phyloP scores from a whole-genome alignment of 768 basidiomycete genomes.

The Kwoniella sp. region DNA sequence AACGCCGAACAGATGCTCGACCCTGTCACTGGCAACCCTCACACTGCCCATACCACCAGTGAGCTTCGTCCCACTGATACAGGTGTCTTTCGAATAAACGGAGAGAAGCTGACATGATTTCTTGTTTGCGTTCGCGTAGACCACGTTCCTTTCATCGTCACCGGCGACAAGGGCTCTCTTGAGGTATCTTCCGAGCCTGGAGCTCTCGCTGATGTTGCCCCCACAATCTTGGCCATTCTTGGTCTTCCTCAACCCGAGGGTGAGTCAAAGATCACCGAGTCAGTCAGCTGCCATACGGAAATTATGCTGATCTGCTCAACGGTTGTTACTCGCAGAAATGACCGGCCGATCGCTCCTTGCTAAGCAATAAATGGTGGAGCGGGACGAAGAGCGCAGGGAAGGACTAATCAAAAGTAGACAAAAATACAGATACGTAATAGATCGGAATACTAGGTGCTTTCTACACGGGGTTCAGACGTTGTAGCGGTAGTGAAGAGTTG shows the following conservation, averaged over 20 bases:
- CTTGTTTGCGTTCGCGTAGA: slow-evolving; percentile 75
- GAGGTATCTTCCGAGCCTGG: slow-evolving; percentile 65
- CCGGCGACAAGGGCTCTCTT: slow-evolving; percentile 63
- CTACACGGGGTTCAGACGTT: too few species aligned
- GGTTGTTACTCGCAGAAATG: slow-evolving; percentile 60
- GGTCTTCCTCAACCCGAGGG: slow-evolving; percentile 72
- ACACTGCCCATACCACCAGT: slow-evolving; percentile 63
- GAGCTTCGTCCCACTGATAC: slow-evolving; percentile 7
- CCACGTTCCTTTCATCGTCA: slow-evolving; percentile 83
- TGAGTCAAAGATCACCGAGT: too few species aligned
- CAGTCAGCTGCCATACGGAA: too few species aligned
- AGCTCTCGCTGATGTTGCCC: slow-evolving; percentile 86
- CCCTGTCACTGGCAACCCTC: slow-evolving; percentile 76
- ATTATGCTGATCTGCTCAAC: slow-evolving; percentile 8
- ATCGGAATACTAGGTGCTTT: too few species aligned
- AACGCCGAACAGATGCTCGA: slow-evolving; percentile 95
- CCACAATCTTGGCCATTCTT: slow-evolving; percentile 79
- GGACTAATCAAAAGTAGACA: not conserved
- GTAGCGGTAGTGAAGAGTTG: not conserved
- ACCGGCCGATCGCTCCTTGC: slow-evolving; percentile 64
- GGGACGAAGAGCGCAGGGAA: not conserved
- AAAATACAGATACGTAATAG: not conserved
- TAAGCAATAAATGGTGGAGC: slow-evolving; percentile 43
- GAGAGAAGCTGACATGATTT: slow-evolving; percentile 10
- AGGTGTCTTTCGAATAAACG: not conserved